A percentile compares a stretch with the other conserved stretches of the same genome.
Conservation (phyloP, 1,284 basidiomycete genomes). For the Schizophyllum amplum region DNA sequence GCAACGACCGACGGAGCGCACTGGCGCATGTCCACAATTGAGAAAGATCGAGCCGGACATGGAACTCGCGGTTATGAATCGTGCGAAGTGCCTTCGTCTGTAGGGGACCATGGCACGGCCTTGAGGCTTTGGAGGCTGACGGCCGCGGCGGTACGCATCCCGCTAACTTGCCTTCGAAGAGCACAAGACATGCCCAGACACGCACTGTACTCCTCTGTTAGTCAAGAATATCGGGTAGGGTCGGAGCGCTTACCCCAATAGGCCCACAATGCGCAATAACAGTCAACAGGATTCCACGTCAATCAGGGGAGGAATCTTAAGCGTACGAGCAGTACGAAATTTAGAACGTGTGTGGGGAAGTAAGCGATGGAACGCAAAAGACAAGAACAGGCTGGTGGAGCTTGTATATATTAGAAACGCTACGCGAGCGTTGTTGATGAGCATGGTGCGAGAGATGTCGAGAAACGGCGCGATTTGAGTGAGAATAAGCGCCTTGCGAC, state of each 20-base stretch:
- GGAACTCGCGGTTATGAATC: not conserved
- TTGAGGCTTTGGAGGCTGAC: not conserved
- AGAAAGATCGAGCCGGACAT: not conserved
- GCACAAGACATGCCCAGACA: not conserved
- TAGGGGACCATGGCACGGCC: not conserved
- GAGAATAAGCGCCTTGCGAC: not conserved
- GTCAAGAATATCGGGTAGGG: not conserved
- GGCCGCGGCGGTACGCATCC: too few species aligned
- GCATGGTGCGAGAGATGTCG: not conserved
- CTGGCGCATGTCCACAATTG: too few species aligned
- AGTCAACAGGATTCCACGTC: not conserved
- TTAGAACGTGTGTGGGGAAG: not conserved
- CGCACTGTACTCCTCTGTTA: not conserved
- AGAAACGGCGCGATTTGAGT: not conserved
- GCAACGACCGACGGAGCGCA: too few species aligned
- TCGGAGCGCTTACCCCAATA: not conserved
- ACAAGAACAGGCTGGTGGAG: too few species aligned
- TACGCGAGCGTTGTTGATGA: too few species aligned
- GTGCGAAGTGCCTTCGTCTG: not conserved
- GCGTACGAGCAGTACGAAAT: not conserved
- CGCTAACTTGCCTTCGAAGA: not conserved
- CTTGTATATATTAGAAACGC: too few species aligned
- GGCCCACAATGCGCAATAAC: not conserved
- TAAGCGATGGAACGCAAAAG: too few species aligned
- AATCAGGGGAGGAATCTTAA: not conserved